These are phyloP conservation scores for Podospora comata DNA, from an alignment of 495 filamentous ascomycete genomes.

Conservation along the genomic window DNA sequence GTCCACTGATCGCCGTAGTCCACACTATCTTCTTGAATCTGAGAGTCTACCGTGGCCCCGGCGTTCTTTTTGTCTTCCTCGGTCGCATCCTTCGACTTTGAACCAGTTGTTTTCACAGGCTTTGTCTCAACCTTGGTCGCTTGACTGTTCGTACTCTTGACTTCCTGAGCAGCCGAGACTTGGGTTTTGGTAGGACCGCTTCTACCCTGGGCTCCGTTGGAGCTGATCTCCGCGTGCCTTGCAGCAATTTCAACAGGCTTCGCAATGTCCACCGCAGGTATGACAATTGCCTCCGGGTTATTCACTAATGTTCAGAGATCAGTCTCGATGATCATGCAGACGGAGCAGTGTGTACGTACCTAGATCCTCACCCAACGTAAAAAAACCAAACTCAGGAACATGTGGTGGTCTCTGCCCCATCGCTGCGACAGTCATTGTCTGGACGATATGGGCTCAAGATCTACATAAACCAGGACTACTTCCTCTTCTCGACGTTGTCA, in stretches of 20 bases:
- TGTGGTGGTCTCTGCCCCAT: background rate
- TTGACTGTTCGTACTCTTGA: background rate
- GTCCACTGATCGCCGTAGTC: constrained; percentile 21
- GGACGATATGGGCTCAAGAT: background rate
- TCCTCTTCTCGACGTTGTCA: background rate
- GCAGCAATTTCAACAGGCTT: background rate
- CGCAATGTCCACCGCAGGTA: background rate
- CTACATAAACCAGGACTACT: background rate
- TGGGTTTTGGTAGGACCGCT: background rate
- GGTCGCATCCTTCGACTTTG: background rate
- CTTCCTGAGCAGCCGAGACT: background rate
- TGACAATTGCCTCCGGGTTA: background rate
- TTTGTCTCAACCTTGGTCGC: background rate
- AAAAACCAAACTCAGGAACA: background rate
- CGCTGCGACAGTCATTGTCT: background rate
- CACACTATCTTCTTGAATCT: constrained; percentile 3
- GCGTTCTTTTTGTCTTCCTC: background rate
- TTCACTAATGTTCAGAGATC: background rate
- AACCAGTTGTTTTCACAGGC: background rate
- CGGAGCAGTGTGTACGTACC: background rate
- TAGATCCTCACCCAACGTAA: background rate
- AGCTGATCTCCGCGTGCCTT: background rate
- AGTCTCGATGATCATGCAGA: background rate
- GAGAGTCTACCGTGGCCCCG: background rate
- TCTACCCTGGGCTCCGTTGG: background rate